phyloP scores from a whole-genome alignment of 2,329 filamentous ascomycete genomes.

The Helicocarpus griseus region DNA sequence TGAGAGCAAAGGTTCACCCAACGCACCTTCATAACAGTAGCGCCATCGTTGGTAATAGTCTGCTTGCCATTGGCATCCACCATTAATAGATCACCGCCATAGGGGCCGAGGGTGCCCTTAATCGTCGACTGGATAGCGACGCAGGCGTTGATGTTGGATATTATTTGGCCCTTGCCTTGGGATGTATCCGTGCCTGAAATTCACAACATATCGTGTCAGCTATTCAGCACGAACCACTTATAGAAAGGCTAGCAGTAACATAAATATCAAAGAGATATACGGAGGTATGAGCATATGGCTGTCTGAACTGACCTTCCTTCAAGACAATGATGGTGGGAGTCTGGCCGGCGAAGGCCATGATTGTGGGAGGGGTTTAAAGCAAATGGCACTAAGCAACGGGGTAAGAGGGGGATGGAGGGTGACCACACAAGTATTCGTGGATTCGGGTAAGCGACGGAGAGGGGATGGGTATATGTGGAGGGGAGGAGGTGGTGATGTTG shows the following conservation, averaged over 20 bases:
- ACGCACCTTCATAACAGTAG: slow-evolving; percentile 92
- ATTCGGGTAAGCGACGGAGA: not conserved
- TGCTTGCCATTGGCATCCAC: slow-evolving; percentile 92
- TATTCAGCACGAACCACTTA: slow-evolving; percentile 11
- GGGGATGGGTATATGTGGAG: not conserved
- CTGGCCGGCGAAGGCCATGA: slow-evolving; percentile 94
- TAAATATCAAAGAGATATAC: not conserved
- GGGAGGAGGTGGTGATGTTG: not conserved
- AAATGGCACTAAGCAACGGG: not conserved
- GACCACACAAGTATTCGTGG: not conserved
- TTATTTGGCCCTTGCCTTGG: slow-evolving; percentile 90
- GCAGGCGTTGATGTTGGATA: slow-evolving; percentile 98
- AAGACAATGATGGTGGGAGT: slow-evolving; percentile 97
- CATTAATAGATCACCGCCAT: slow-evolving; percentile 91
- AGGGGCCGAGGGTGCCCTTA: slow-evolving; percentile 90
- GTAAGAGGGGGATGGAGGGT: not conserved
- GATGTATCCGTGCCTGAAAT: slow-evolving; percentile 86
- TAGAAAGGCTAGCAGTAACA: not conserved
- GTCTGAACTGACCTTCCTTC: slow-evolving; percentile 67
- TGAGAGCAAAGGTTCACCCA: not conserved
- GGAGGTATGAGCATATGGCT: not conserved
- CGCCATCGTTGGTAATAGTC: slow-evolving; percentile 98
- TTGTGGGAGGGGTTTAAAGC: slow-evolving; percentile 20
- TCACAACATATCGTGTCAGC: slow-evolving; percentile 9
- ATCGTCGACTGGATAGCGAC: slow-evolving; percentile 91